phyloP scores from a whole-genome alignment of 2,329 filamentous ascomycete genomes.

The Phialophora macrospora region DNA sequence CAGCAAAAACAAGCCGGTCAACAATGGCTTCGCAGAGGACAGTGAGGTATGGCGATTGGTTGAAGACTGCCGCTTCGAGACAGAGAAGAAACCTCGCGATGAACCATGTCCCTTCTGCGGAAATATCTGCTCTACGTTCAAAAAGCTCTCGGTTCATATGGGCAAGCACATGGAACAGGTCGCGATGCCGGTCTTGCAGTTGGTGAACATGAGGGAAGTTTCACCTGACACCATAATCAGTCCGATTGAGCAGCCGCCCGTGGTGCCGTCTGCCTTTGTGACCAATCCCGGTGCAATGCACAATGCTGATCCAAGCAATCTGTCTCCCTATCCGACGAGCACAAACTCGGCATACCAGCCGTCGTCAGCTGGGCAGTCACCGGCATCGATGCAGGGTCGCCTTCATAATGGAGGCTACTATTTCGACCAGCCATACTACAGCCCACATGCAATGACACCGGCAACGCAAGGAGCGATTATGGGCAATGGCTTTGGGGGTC shows the following conservation, averaged over 20 bases:
- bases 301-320: slow-evolving; percentile 40
- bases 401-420: slow-evolving; percentile 20
- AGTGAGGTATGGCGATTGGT: slow-evolving; percentile 78
- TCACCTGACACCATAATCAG: slow-evolving; percentile 67
- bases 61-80: slow-evolving; percentile 76
- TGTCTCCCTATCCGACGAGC: slow-evolving; percentile 39
- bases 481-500: slow-evolving; percentile 11
- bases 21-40: slow-evolving; percentile 45
- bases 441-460: slow-evolving; percentile 23
- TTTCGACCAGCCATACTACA: slow-evolving; percentile 28
- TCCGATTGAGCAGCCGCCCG: slow-evolving; percentile 62
- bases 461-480: slow-evolving; percentile 17
- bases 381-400: slow-evolving; percentile 28
- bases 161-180: slow-evolving; percentile 95
- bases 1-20: slow-evolving; percentile 57
- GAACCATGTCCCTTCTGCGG: slow-evolving; percentile 89
- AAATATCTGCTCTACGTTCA: slow-evolving; percentile 80
- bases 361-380: slow-evolving; percentile 39
- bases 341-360: slow-evolving; percentile 40
- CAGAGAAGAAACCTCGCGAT: slow-evolving; percentile 66
- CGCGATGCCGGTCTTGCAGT: slow-evolving; percentile 74
- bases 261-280: slow-evolving; percentile 46
- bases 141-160: slow-evolving; percentile 90
- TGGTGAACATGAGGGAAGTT: slow-evolving; percentile 52
- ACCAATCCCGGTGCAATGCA: slow-evolving; percentile 20